Base-by-base conservation (phyloP, 2,329 filamentous ascomycete species). In the Botrytis squamosa region DNA sequence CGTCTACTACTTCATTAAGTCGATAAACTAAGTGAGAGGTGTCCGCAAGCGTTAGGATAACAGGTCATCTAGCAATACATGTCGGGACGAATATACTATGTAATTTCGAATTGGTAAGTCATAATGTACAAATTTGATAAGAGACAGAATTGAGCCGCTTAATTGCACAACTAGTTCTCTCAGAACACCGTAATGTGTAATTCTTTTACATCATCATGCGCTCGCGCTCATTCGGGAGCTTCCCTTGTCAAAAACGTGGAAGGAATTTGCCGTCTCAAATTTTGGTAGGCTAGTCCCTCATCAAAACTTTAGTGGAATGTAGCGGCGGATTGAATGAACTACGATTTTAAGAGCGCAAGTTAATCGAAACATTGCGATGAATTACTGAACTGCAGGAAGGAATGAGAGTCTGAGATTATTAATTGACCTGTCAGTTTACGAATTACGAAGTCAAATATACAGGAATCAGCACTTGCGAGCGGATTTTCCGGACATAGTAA, bases 241-340 rank as follows among this genome's bases (percentile, higher is more conserved):
- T 16, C 44, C 44, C 65, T 67, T 55, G 46, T 55, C 49, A 55
- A 40, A 67, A 55, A 25, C 25, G 36, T 42, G 65, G 49, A 68
- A 68, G 65, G 49, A 68, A 68, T 16, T 68, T 57, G 49, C 65
- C 65, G 65, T n/a, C 20, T 57, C 18, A 57, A 40, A 55, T 29
- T 42, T 42, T 57, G 46, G 49, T 49, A 25, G 44, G 7, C 40
- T 55, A 64, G 62, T 49, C 33, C 64, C 66, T 57, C 66, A 59
- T 33, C 49, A 57, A 57, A 57, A 57, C 42, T 66, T 36, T 36
- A 57, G 33, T 68, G 46, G 65, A 12, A 29, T n/a, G 18, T 9
- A 6, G 57, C 66, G 55, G 57, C 36, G 20, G 20, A 57, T 68
- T 42, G 36, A 68, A 57, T n/a, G n/a, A 10, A 57, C 36, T 8